These are phyloP conservation scores for Euphrasia arctica DNA, from an alignment of 305 asterid species.

Conservation along the genomic window DNA sequence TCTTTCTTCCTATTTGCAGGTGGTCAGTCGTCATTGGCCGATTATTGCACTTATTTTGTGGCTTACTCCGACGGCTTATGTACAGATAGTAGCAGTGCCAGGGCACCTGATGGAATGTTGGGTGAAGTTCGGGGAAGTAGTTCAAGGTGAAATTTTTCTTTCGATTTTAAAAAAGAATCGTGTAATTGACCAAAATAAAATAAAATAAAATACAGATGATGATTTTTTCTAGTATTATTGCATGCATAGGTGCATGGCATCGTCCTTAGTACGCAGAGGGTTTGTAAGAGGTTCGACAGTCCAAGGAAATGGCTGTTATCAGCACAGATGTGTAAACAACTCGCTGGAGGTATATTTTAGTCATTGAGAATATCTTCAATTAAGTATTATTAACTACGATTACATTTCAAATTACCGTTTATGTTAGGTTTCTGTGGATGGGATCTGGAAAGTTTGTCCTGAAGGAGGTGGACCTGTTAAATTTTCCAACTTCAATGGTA, in stretches of 20 bases:
- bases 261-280: constrained; percentile 92
- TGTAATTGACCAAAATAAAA: constrained; percentile 2
- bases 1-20: constrained; percentile 44
- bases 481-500: constrained; percentile 74
- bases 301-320: constrained; percentile 92
- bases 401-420: not conserved
- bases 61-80: constrained; percentile 99
- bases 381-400: not conserved
- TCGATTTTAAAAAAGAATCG: constrained; percentile 11
- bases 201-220: not conserved
- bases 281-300: constrained; percentile 84
- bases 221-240: constrained; percentile 22
- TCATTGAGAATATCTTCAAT: not conserved
- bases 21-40: constrained; percentile 98
- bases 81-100: constrained; percentile 88
- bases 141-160: constrained; percentile 59
- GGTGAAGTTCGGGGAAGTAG: constrained; percentile 95
- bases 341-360: constrained; percentile 54
- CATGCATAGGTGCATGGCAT: constrained; percentile 86
- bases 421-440: constrained; percentile 90
- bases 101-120: constrained; percentile 95
- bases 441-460: constrained; percentile 87
- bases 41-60: constrained; percentile 96
- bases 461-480: constrained; percentile 80
- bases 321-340: constrained; percentile 63